Evolutionary conservation across 2,329 filamentous ascomycete species (phyloP).

Genomic region (Lasiodiplodia citricola): DNA sequence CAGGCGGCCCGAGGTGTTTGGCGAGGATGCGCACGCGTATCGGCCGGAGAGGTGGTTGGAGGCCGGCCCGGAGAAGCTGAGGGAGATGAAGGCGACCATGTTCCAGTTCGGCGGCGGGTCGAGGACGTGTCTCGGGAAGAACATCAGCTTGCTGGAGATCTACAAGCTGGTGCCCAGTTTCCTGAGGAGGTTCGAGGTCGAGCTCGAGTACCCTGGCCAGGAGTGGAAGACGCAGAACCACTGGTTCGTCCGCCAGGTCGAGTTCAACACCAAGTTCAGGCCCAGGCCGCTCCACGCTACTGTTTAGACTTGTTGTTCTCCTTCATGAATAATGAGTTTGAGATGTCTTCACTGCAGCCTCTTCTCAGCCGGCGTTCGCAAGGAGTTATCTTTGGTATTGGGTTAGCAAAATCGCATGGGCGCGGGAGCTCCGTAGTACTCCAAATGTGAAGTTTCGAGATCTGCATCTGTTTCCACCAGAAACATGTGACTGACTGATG

Average conservation of each 20-base stretch:
- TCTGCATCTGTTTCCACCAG: neutral
- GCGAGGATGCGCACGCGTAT: slow-evolving; percentile 68
- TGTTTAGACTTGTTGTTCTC: neutral
- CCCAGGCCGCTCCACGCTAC: slow-evolving; percentile 28
- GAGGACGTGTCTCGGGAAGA: slow-evolving; percentile 69
- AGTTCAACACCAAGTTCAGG: slow-evolving; percentile 52
- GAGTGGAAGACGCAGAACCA: slow-evolving; percentile 58
- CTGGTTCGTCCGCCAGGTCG: slow-evolving; percentile 58
- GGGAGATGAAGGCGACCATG: slow-evolving; percentile 72
- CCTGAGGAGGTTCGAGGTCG: slow-evolving; percentile 66
- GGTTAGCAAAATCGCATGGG: too few species aligned
- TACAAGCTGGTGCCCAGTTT: slow-evolving; percentile 62
- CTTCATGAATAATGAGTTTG: neutral
- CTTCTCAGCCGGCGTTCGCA: slow-evolving; percentile 3
- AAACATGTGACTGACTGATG: neutral
- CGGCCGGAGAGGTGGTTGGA: slow-evolving; percentile 71
- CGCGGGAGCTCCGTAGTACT: too few species aligned
- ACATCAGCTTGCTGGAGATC: slow-evolving; percentile 56
- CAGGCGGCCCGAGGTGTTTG: slow-evolving; percentile 70
- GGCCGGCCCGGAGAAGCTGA: slow-evolving; percentile 60
- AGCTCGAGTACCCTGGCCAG: slow-evolving; percentile 45
- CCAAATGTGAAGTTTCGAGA: neutral
- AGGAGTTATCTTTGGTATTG: neutral
- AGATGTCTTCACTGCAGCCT: too few species aligned
- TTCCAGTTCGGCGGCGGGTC: slow-evolving; percentile 75